Conservation (phyloP, 192 early-diverging fungal genomes). For the Backusella australiensis region DNA sequence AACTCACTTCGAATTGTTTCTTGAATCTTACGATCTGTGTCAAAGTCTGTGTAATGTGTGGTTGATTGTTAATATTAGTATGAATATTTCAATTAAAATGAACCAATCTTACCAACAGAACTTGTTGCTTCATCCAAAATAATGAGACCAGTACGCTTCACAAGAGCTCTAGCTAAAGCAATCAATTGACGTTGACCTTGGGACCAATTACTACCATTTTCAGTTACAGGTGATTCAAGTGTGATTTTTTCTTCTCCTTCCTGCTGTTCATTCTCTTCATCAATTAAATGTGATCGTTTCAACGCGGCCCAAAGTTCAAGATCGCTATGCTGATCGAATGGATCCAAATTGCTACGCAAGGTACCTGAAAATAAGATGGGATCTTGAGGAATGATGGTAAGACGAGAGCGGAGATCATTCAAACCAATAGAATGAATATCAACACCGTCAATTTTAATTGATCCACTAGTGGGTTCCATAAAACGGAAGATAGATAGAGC, state of each 20-base stretch:
- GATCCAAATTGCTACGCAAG: conserved; percentile 80
- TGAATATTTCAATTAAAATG: background rate
- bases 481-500: conserved; percentile 81
- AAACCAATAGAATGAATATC: conserved; percentile 74
- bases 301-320: conserved; percentile 74
- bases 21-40: conserved; percentile 86
- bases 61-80: background rate
- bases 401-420: conserved; percentile 60
- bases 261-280: conserved; percentile 23
- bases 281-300: conserved; percentile 64
- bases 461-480: conserved; percentile 66
- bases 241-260: conserved; percentile 16
- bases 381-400: conserved; percentile 81
- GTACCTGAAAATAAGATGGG: conserved; percentile 66
- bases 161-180: conserved; percentile 69
- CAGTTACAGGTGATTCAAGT: conserved; percentile 76
- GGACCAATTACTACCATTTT: conserved; percentile 76
- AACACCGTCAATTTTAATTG: conserved; percentile 73
- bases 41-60: conserved; percentile 44
- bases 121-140: conserved; percentile 91
- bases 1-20: conserved; percentile 73
- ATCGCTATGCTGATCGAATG: conserved; percentile 65
- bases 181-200: conserved; percentile 80
- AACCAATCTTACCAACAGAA: conserved; percentile 51
- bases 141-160: conserved; percentile 65